phyloP scores from a whole-genome alignment of 139 green algal species.

The Limnomonas spitsbergensis region DNA sequence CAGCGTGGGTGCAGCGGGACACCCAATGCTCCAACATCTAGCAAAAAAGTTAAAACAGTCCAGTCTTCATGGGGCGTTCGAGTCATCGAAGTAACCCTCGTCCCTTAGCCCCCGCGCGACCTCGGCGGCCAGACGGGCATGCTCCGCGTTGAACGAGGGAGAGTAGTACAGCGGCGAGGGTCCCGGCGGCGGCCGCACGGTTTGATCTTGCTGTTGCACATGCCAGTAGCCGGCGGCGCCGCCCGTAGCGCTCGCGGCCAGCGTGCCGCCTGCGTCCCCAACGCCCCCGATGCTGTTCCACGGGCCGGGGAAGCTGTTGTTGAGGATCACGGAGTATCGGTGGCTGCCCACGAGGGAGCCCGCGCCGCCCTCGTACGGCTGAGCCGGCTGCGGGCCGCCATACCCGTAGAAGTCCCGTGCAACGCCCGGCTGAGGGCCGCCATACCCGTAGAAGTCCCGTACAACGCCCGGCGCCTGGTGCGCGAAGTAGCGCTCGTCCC shows the following conservation, averaged over 20 bases:
- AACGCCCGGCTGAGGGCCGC: neutral
- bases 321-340: neutral
- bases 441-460: neutral
- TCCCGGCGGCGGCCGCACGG: neutral
- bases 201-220: neutral
- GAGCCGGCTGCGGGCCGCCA: neutral
- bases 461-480: neutral
- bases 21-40: no score
- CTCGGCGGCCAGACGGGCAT: neutral
- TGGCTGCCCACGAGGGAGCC: no score
- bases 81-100: neutral
- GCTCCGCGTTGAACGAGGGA: neutral
- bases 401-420: neutral
- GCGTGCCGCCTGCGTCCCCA: neutral
- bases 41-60: no score
- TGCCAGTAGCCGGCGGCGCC: neutral
- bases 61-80: no score
- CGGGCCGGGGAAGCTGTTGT: neutral
- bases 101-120: neutral
- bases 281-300: neutral
- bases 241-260: neutral
- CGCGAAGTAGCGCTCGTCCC: neutral
- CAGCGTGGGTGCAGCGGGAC: no score
- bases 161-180: conserved; percentile 2
- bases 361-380: neutral